Evolutionary conservation across 805 yeast genomes (phyloP).

Genomic region (Starmerella geochares): DNA sequence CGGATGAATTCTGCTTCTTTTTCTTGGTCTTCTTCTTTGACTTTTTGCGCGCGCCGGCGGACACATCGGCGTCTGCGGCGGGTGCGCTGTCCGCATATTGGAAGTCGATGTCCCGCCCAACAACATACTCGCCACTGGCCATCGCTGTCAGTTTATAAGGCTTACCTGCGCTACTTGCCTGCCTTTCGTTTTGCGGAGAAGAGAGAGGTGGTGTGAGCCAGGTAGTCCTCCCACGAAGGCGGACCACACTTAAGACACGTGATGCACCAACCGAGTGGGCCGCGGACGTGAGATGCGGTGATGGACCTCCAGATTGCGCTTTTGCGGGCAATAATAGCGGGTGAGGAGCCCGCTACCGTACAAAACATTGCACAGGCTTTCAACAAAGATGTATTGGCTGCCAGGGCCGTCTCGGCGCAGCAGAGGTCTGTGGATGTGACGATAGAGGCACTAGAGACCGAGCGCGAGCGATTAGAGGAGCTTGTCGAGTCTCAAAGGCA

Average conservation of each 20-base stretch:
- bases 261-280: background rate
- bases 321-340: conserved; percentile 12
- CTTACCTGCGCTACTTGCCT: background rate
- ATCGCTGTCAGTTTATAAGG: conserved; percentile 3
- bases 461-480: background rate
- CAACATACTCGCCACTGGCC: conserved; percentile 25
- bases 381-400: conserved; percentile 8
- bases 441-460: background rate
- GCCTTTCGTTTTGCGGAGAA: background rate
- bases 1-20: conserved; percentile 11
- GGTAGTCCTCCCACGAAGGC: background rate
- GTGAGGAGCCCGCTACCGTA: conserved; percentile 7
- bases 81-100: conserved; percentile 12
- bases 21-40: conserved; percentile 21
- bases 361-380: conserved; percentile 10
- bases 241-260: background rate
- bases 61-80: background rate
- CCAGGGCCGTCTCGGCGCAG: conserved; percentile 2
- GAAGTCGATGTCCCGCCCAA: conserved; percentile 25
- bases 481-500: background rate
- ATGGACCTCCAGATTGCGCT: conserved; percentile 13
- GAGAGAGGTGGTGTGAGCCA: background rate
- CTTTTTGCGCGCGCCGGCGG: conserved; percentile 13
- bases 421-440: conserved; percentile 1
- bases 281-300: conserved; percentile 1